These are phyloP conservation scores for Trichosanthes truncata DNA, from an alignment of 306 rosid species.

Conservation along the genomic window DNA sequence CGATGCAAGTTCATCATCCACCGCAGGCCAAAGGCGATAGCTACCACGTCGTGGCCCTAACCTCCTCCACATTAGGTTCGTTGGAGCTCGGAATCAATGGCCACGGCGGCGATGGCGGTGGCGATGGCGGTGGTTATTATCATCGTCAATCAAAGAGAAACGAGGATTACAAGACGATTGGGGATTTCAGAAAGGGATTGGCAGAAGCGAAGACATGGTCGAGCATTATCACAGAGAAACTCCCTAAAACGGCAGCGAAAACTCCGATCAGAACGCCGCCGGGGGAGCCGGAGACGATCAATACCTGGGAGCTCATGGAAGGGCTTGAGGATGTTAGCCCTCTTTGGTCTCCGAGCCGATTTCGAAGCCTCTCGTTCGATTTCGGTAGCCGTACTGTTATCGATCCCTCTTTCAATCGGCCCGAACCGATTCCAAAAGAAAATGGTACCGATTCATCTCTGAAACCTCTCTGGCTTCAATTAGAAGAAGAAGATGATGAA, in stretches of 20 bases:
- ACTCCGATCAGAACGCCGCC: conserved; percentile 61
- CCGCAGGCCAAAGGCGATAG: conserved; percentile 43
- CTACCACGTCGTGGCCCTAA: conserved; percentile 74
- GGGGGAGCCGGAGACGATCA: conserved; percentile 81
- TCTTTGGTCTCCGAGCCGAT: conserved; percentile 42
- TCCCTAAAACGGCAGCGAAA: conserved; percentile 39
- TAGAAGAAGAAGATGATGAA: background rate
- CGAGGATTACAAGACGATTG: background rate
- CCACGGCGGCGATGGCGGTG: background rate
- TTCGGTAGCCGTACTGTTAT: conserved; percentile 12
- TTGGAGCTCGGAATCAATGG: conserved; percentile 29
- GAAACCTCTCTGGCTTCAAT: conserved; percentile 44
- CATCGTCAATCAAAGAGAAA: background rate
- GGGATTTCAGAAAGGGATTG: conserved; percentile 39
- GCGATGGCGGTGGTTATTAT: background rate
- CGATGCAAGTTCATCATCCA: conserved; percentile 77
- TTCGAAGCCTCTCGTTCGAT: conserved; percentile 64
- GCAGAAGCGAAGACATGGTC: conserved; percentile 80
- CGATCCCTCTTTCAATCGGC: conserved; percentile 22
- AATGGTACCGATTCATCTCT: conserved; percentile 15
- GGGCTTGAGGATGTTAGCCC: conserved; percentile 84
- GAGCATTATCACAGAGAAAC: conserved; percentile 46
- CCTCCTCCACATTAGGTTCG: conserved; percentile 72
- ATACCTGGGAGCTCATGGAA: conserved; percentile 89
- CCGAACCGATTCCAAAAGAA: conserved; percentile 20